phyloP scores from a whole-genome alignment of 148 eudicot genomes.

The Cornus florida region DNA sequence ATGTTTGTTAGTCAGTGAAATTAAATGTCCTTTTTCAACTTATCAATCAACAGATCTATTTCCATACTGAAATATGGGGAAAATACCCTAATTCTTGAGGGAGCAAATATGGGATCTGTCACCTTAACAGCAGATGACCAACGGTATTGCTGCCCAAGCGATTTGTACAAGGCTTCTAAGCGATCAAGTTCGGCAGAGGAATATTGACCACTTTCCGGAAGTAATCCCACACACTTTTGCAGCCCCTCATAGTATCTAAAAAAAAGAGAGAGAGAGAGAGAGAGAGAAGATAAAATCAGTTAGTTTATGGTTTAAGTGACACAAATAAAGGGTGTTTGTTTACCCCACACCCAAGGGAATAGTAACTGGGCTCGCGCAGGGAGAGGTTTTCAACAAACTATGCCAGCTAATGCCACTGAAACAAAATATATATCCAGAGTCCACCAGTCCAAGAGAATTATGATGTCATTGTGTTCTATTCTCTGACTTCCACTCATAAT shows the following conservation, averaged over 20 bases:
- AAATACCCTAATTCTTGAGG: conserved; percentile 1
- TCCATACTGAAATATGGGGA: neutral
- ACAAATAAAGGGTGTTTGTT: neutral
- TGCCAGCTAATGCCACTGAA: neutral
- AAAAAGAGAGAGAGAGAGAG: conserved; percentile 6
- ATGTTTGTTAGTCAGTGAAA: neutral
- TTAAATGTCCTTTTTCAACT: neutral
- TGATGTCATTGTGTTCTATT: neutral
- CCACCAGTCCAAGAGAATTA: neutral
- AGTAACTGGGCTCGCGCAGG: neutral
- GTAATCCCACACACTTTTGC: conserved; percentile 82
- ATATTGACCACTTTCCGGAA: conserved; percentile 57
- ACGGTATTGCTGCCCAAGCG: conserved; percentile 70
- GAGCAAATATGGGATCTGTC: conserved; percentile 5
- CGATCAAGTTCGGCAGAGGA: conserved; percentile 64
- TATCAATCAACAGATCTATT: too few relatives aligned
- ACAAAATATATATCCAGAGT: neutral
- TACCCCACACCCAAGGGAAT: neutral
- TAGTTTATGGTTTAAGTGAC: neutral
- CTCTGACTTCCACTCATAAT: neutral
- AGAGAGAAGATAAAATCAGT: neutral
- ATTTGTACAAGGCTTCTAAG: conserved; percentile 74
- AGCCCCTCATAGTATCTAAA: conserved; percentile 90
- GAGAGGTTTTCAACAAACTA: too few relatives aligned
- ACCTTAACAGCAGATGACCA: conserved; percentile 98